A percentile compares a stretch with the other conserved stretches of the same genome.
phyloP scores from a whole-genome alignment of 2,329 filamentous ascomycete species.

The Volutella citrinella region DNA sequence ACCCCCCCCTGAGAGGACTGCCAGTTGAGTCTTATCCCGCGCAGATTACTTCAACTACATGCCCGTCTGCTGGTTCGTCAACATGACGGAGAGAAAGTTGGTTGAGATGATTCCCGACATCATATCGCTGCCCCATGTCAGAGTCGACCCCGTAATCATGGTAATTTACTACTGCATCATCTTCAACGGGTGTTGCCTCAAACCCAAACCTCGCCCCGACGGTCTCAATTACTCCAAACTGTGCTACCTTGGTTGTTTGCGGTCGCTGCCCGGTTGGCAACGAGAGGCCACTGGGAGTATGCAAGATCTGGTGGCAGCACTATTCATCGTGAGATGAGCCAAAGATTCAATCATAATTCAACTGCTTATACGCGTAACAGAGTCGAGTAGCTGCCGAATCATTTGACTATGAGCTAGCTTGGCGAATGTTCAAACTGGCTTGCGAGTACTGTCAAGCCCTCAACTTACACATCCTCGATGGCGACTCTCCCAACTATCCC shows the following conservation, averaged over 20 bases:
- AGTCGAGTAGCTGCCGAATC: constrained; percentile 27
- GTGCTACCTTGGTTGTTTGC: constrained; percentile 27
- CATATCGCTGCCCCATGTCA: constrained; percentile 25
- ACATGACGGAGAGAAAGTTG: constrained; percentile 23
- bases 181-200: constrained; percentile 25
- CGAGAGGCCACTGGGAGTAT: constrained; percentile 28
- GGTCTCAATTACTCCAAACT: constrained; percentile 20
- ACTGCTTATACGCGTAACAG: too few species aligned
- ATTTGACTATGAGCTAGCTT: constrained; percentile 31
- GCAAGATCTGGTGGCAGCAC: constrained; percentile 28
- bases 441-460: constrained; percentile 29
- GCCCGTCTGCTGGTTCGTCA: constrained; percentile 27
- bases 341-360: too few species aligned
- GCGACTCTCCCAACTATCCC: constrained; percentile 11
- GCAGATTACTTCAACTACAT: constrained; percentile 27
- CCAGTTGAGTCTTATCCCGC: too few species aligned
- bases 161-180: constrained; percentile 30
- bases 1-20: too few species aligned
- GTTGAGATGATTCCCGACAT: constrained; percentile 30
- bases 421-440: constrained; percentile 28
- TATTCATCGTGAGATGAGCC: constrained; percentile 20
- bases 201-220: constrained; percentile 10
- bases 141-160: constrained; percentile 26
- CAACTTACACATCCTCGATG: constrained; percentile 30
- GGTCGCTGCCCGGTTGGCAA: constrained; percentile 28